Evolutionary conservation across 2,329 filamentous ascomycete species (phyloP).

Genomic region (Phoma sp.): DNA sequence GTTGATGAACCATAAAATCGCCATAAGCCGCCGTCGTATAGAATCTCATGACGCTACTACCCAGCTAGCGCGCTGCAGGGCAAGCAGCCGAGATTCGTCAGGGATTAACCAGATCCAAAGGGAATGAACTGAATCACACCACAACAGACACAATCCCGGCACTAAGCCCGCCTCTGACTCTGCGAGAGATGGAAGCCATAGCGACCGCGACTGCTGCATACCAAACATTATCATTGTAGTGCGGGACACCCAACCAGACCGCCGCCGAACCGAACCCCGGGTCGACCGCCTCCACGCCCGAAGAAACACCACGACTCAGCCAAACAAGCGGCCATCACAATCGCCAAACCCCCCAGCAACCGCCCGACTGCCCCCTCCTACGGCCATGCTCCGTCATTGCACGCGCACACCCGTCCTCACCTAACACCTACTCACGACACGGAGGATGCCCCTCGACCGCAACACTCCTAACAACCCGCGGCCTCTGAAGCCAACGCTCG

Average conservation of each 20-base stretch:
- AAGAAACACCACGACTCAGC: conserved; percentile 9
- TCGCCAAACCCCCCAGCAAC: conserved; percentile 31
- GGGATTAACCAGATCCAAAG: conserved; percentile 24
- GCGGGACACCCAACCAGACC: conserved; percentile 15
- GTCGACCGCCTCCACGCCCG: conserved; percentile 10
- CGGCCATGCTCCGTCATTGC: conserved; percentile 38
- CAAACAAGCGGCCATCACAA: conserved; percentile 27
- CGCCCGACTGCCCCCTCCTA: conserved; percentile 28
- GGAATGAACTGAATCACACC: conserved; percentile 21
- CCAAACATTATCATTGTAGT: conserved; percentile 3
- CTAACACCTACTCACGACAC: conserved; percentile 19
- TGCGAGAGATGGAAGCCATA: conserved; percentile 1
- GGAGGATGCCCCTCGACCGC: conserved; percentile 49
- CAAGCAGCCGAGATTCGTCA: conserved; percentile 18
- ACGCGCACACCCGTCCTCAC: conserved; percentile 22
- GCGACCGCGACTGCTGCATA: background rate
- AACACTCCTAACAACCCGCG: conserved; percentile 58
- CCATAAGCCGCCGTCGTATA: too few species aligned
- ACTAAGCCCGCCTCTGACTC: conserved; percentile 21
- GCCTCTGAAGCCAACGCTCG: conserved; percentile 72
- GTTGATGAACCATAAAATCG: background rate
- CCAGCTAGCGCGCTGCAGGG: conserved; percentile 13
- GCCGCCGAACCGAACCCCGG: conserved; percentile 7
- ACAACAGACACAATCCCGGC: conserved; percentile 23
- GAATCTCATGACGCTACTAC: too few species aligned